Evolutionary conservation across 1,284 basidiomycete species (phyloP), one percentile per base, ranked within the genome.

Genomic region (Ustilago vetiveriae): DNA sequence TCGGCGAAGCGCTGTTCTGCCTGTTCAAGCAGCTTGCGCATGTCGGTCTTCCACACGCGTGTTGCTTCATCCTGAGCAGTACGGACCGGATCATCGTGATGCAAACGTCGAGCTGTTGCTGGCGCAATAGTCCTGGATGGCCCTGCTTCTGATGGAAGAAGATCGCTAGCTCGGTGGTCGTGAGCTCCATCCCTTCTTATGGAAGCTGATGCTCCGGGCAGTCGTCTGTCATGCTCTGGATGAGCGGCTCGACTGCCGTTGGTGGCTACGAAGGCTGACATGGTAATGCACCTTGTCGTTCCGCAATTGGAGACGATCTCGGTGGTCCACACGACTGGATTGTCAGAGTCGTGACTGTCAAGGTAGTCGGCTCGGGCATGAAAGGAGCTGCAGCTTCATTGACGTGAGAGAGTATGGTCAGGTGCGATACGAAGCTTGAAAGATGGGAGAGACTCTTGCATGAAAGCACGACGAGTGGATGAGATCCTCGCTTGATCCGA

Each of bases 1-100:
- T 79, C 76, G 13, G 75, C 65, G 42, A 79, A 79, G 24, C 75
- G 48, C 14, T 72, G 62, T 27, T 69, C 59, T 9, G 75, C 71
- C n/a, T 39, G 33, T 19, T 55, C 58, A 3, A 75, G 62, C 1
- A 79, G 59, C 17, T 40, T 56, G 27, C 57, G 50, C 35, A 79
- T 60, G 22, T 79, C 76, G 11, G 39, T 47, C 6, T 58, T 54
- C 76, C 76, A 79, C 3, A 60, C 67, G 0, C 54, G 37, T 1
- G 64, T 74, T 3, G 76, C 76, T 29, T 57, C 45, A 4, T 68
- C 55, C 26, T 72, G 69, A 14, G 64, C 58, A 17, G 55, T 52
- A 6, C 58, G 46, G 24, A 67, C 59, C 9, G 69, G 55, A 43
- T 59, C 51, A 42, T 51, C 33, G n/a, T 46, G 43, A 8, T 33